Conservation (phyloP, 768 basidiomycete species). For the Termitomyces sp. region DNA sequence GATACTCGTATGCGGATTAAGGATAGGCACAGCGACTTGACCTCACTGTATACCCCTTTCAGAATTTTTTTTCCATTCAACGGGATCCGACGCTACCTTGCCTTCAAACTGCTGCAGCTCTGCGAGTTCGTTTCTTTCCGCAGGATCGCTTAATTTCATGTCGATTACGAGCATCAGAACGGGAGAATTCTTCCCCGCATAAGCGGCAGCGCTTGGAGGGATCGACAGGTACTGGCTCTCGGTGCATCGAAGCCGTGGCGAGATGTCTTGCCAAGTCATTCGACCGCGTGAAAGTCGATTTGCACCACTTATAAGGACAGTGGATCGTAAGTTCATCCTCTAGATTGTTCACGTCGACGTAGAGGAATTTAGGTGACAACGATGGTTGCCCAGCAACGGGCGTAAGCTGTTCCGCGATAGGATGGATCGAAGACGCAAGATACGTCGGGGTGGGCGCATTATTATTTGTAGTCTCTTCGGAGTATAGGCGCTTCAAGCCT, state of each 20-base stretch:
- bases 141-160: conserved; percentile 21
- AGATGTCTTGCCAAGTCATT: conserved; percentile 19
- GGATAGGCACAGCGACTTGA: neutral
- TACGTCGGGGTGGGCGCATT: neutral
- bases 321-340: conserved; percentile 1
- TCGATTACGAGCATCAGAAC: conserved; percentile 21
- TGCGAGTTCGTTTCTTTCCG: conserved; percentile 16
- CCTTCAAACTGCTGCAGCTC: neutral
- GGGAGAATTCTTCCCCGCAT: conserved; percentile 19
- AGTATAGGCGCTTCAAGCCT: neutral
- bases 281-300: conserved; percentile 18
- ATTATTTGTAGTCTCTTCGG: neutral
- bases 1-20: neutral
- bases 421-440: neutral
- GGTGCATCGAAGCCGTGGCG: conserved; percentile 19
- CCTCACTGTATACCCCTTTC: neutral
- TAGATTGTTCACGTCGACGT: neutral
- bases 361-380: neutral
- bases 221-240: conserved; percentile 5
- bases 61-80: neutral
- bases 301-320: conserved; percentile 19
- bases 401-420: neutral
- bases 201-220: conserved; percentile 13
- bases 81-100: neutral
- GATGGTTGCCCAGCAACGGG: neutral